Evolutionary conservation across 441 rosid species (phyloP), one percentile per base, ranked within the genome.

Genomic region (Gossypium gossypioides): DNA sequence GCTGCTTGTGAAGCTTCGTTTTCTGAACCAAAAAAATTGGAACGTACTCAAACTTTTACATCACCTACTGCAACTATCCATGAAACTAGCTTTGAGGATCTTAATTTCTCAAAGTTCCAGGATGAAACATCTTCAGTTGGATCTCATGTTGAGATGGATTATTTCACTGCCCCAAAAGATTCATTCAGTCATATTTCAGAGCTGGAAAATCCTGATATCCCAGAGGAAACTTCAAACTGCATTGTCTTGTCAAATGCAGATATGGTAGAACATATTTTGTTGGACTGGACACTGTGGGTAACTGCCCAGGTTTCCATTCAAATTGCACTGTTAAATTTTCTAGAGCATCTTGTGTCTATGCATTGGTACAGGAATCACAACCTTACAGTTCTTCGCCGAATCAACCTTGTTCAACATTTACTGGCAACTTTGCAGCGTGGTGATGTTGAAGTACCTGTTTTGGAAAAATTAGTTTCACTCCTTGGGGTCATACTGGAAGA

Each of bases 281-380:
- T 96, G 86, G 99, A 96, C 83, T 96, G 99, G 99, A 96, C 99
- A 25, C 81, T 96, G 74, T 96, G 99, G 99, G 98, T 94, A 25
- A 84, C 88, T 58, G 85, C 99, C 73, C 84, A 98, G 51, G 91
- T 96, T 78, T 81, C 97, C 62, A 86, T 94, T 82, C 99, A 96
- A 84, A 96, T 94, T 84, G 83, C 96, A 42, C 86, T 94, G 68
- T 87, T 96, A 68, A 91, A 97, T 51, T 96, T 96, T 84, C 96
- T 96, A 77, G 99, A 96, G 87, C 93, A 96, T 83, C 85, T 96
- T 72, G 98, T 96, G 56, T 96, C 99, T 16, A 96, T 94, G 98
- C 97, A 94, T 77, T 94, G 99, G 98, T 96, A 96, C 79, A 88
- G 99, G 85, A 93, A 86, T 83, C 99, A 96, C 81, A 96, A 96